A percentile compares a stretch with the other conserved stretches of the same genome.
Evolutionary conservation across 106 monocot genomes (phyloP).

Genomic region (Gastrodia elata): DNA sequence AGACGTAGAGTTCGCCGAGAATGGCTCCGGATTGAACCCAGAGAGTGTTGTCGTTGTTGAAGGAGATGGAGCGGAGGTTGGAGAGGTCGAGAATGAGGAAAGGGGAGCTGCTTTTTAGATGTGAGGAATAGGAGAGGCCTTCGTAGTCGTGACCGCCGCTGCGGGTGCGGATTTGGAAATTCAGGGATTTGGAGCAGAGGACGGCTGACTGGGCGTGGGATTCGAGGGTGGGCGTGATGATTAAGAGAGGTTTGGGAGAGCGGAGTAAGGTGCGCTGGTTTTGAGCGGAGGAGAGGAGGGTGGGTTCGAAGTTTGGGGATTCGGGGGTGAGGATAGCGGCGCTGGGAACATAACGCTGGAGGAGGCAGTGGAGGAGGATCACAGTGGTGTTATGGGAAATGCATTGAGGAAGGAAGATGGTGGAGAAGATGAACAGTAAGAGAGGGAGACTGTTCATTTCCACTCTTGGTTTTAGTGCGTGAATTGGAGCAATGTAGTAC

Average conservation of each 20-base stretch:
- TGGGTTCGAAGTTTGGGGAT: constrained; percentile 4
- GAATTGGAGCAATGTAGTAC: too few relatives aligned
- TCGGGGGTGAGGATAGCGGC: constrained; percentile 9
- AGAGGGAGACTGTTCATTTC: too few relatives aligned
- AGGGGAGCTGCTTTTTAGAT: constrained; percentile 6
- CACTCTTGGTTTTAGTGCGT: too few relatives aligned
- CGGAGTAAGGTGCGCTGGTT: constrained; percentile 10
- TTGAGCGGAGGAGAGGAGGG: constrained; percentile 19
- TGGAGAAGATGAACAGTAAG: not conserved
- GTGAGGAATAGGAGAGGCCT: constrained; percentile 16
- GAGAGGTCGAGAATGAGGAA: constrained; percentile 43
- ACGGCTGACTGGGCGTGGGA: constrained; percentile 34
- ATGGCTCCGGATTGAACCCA: constrained; percentile 46
- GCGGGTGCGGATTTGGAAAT: constrained; percentile 12
- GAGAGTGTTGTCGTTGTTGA: constrained; percentile 14
- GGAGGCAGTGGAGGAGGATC: constrained; percentile 17
- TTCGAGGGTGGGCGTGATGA: constrained; percentile 22
- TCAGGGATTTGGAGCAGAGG: constrained; percentile 12
- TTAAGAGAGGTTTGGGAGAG: constrained; percentile 17
- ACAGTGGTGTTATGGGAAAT: not conserved
- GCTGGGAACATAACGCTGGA: not conserved
- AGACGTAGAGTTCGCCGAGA: constrained; percentile 39
- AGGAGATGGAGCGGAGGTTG: constrained; percentile 20
- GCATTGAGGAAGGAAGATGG: not conserved
- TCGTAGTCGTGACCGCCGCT: constrained; percentile 53